Evolutionary conservation across 805 yeast species (phyloP).

Genomic region (Kodamaea kaohsiungensis): DNA sequence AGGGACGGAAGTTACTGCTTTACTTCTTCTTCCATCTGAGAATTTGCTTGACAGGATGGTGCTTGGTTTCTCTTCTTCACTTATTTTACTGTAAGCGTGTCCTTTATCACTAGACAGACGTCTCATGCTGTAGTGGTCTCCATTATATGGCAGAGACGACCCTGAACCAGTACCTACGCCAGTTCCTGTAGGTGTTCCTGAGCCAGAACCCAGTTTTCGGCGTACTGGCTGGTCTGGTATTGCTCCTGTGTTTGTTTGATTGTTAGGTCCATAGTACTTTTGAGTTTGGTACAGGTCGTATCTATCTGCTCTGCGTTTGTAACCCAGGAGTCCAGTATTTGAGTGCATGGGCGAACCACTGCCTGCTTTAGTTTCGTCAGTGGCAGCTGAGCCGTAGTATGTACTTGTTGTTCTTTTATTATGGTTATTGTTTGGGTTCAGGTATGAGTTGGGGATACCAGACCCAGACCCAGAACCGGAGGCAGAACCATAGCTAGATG

Average conservation of each 20-base stretch:
- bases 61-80: neutral
- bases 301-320: conserved; percentile 20
- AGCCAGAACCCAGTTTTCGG: neutral
- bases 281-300: conserved; percentile 21
- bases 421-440: neutral
- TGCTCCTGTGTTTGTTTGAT: conserved; percentile 1
- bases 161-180: neutral
- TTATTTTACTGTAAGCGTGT: neutral
- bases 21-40: conserved; percentile 13
- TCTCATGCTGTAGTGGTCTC: neutral
- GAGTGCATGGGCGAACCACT: neutral
- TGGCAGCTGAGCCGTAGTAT: conserved; percentile 9
- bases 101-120: conserved; percentile 1
- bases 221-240: neutral
- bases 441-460: neutral
- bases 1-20: conserved; percentile 2
- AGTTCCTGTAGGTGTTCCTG: neutral
- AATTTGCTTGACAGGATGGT: conserved; percentile 11
- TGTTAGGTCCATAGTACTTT: conserved; percentile 8
- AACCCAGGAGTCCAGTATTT: neutral
- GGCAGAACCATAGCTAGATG: neutral
- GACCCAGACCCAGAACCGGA: neutral
- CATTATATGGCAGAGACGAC: neutral
- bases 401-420: conserved; percentile 6
- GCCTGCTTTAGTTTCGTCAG: neutral